Conservation (phyloP, 345 rosid genomes). For the Hirschfeldia incana region DNA sequence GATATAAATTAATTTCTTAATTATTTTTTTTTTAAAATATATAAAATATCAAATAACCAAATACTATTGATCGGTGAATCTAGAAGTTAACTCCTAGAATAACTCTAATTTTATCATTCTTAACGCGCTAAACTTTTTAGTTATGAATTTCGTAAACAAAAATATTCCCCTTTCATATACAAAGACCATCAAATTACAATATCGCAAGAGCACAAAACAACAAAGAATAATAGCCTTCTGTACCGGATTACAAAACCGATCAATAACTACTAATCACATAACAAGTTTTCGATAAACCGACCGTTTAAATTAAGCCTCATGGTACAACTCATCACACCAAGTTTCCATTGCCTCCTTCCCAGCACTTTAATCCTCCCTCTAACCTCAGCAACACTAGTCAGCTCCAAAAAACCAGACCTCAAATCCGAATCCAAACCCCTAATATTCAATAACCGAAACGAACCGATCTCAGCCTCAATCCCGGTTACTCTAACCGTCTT, state of each 20-base stretch:
- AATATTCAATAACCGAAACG: conserved; percentile 28
- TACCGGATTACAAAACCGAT: conserved; percentile 20
- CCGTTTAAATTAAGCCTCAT: conserved; percentile 34
- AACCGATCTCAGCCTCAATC: conserved; percentile 40
- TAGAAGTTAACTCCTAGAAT: too few species aligned
- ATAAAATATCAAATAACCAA: too few species aligned
- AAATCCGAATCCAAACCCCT: conserved; percentile 39
- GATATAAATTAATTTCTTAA: too few species aligned
- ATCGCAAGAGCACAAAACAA: not conserved
- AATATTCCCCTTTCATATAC: not conserved
- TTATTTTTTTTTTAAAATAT: too few species aligned
- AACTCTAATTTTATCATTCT: not conserved
- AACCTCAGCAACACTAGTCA: conserved; percentile 43
- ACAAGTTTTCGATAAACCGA: conserved; percentile 32
- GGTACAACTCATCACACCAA: conserved; percentile 34
- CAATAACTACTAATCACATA: conserved; percentile 12
- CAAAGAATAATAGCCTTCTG: not conserved
- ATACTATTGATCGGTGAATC: too few species aligned
- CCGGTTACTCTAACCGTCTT: conserved; percentile 38
- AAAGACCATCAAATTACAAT: not conserved
- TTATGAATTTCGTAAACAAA: not conserved
- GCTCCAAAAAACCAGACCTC: conserved; percentile 45
- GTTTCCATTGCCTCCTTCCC: conserved; percentile 23
- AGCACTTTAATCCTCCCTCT: conserved; percentile 45
- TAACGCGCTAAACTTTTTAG: not conserved